Percentiles rank a stretch among this genome's conserved stretches.
phyloP scores from a whole-genome alignment of 1,284 basidiomycete genomes.

The Rhodotorula sp. region DNA sequence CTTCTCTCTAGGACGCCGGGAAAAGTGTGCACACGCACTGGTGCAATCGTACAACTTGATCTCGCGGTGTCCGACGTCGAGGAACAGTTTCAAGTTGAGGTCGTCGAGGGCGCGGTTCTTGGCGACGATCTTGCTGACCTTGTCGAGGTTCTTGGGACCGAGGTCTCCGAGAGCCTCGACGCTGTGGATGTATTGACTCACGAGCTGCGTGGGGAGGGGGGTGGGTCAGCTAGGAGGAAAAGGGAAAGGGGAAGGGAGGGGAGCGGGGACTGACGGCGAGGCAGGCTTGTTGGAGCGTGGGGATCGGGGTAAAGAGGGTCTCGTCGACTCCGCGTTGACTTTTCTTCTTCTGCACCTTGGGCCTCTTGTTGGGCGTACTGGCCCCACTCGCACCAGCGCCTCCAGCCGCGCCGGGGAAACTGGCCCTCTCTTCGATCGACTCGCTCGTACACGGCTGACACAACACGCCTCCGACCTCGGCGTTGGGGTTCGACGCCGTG shows the following conservation, averaged over 20 bases:
- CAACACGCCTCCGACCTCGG: conserved; percentile 32
- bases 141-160: conserved; percentile 72
- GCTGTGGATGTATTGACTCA: conserved; percentile 81
- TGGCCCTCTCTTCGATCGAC: conserved; percentile 31
- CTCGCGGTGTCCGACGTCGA: conserved; percentile 65
- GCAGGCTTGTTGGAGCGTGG: conserved; percentile 36
- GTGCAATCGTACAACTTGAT: conserved; percentile 88
- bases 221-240: no score
- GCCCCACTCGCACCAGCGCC: background rate
- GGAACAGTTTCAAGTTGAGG: conserved; percentile 78
- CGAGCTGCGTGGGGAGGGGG: conserved; percentile 57
- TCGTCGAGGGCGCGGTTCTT: conserved; percentile 77
- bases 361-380: conserved; percentile 11
- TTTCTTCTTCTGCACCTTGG: conserved; percentile 30
- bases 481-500: conserved; percentile 38
- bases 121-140: conserved; percentile 77
- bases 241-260: no score
- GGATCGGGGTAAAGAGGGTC: conserved; percentile 26
- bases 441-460: conserved; percentile 43
- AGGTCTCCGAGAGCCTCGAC: conserved; percentile 79
- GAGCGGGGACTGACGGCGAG: conserved; percentile 22
- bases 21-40: conserved; percentile 56
- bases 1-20: no score
- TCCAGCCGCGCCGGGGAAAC: background rate
- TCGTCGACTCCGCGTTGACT: conserved; percentile 23